These are phyloP conservation scores for Vigna unguiculata DNA, from an alignment of 306 rosid species.

Conservation along the genomic window DNA sequence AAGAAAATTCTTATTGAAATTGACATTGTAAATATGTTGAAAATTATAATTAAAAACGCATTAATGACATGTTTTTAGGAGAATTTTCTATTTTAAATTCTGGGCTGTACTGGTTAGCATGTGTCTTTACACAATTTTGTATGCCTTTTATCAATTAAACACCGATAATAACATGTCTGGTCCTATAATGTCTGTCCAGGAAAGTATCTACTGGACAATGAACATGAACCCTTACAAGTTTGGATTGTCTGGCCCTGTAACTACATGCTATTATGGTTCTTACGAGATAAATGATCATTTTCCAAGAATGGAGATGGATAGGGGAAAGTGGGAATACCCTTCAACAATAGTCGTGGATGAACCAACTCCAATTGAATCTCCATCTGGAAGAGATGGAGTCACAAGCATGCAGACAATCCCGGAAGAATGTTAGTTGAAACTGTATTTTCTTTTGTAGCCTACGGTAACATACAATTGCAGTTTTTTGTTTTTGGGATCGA, in stretches of 20 bases:
- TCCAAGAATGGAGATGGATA: constrained; percentile 72
- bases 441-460: constrained; percentile 20
- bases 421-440: constrained; percentile 77
- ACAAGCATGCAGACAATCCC: constrained; percentile 63
- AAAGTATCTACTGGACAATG: constrained; percentile 85
- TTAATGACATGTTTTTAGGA: too few relatives aligned
- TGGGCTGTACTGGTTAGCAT: too few relatives aligned
- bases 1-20: too few relatives aligned
- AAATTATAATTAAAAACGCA: too few relatives aligned
- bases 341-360: constrained; percentile 54
- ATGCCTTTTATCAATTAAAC: not conserved
- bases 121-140: too few relatives aligned
- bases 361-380: constrained; percentile 57
- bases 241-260: constrained; percentile 67
- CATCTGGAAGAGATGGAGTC: constrained; percentile 62
- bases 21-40: too few relatives aligned
- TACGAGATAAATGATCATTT: constrained; percentile 73
- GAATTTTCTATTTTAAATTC: too few relatives aligned
- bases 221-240: constrained; percentile 79
- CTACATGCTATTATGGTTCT: constrained; percentile 64
- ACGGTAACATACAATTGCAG: not conserved
- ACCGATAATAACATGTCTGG: constrained; percentile 9
- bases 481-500: constrained; percentile 21
- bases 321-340: constrained; percentile 77
- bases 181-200: constrained; percentile 56